Conservation (phyloP, 176 grass and related monocot genomes). For the barley (Hordeum vulgare) region MorexV3_pseudomolecules_assembly NC_058518.1:12803789-12804288, state of each 20-base stretch:
- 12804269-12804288: neutral
- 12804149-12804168: neutral
- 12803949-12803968: conserved; percentile 19
- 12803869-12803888: conserved; percentile 19
- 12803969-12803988: neutral
- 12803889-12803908: conserved; percentile 41
- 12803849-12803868: conserved; percentile 28
- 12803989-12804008: neutral
- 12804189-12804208: neutral
- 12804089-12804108: neutral
- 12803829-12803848: conserved; percentile 25
- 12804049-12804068: neutral
- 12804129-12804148: neutral
- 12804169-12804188: neutral
- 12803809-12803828: conserved; percentile 25
- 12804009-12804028: conserved; percentile 33
- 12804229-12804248: neutral
- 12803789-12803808: conserved; percentile 21
- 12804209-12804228: neutral
- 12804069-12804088: neutral
- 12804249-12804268: neutral
- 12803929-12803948: conserved; percentile 41
- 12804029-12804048: conserved; percentile 29
- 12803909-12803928: conserved; percentile 22
- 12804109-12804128: neutral